Base-by-base conservation (phyloP, 2,329 filamentous ascomycete species). In the Colletotrichum zoysiae region DNA sequence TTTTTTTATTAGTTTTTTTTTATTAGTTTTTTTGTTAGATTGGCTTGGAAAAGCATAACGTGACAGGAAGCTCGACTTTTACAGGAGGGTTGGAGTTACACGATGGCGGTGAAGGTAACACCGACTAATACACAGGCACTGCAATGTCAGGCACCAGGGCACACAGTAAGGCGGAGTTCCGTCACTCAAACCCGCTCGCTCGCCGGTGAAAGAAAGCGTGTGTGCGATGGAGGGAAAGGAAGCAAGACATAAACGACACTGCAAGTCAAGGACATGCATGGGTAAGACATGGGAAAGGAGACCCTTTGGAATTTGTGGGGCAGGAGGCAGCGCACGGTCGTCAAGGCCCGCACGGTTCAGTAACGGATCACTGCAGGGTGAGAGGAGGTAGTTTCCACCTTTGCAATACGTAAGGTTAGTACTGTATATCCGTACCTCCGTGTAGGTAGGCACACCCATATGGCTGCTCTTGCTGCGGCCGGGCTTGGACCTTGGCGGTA, bases 301-400 rank as follows among this genome's bases (percentile, higher is more conserved):
- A 61, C 63, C 55, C 30, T 60, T 55, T 18, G 26, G 26, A 7
- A 16, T 26, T 14, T 50, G 30, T 51, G 35, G 59, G 42, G 8
- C 26, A 51, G 5, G 20, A 26, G 23, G 44, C n/a, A 46, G 20
- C n/a, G n/a, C n/a, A 48, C 12, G 12, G 38, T 5, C 38, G 26
- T n/a, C n/a, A 40, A 35, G 60, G 33, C 26, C 9, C 35, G 65
- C 68, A 71, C 68, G 65, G 69, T 46, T 71, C 69, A 71, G 18
- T 8, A 2, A n/a, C 38, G 23, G 65, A 53, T n/a, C 65, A 55
- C 48, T 68, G 65, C 69, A 35, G 68, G 44, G 58, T 6, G 58
- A 59, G 26, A 58, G 50, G 58, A 46, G 56, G 20, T 7, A 48
- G 23, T 26, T 35, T 35, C 9, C 16, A 23, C 33, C 44, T 44